These are phyloP conservation scores for Trypanosoma brucei DNA, from an alignment of 208 protist species.

Conservation along the genomic window DNA sequence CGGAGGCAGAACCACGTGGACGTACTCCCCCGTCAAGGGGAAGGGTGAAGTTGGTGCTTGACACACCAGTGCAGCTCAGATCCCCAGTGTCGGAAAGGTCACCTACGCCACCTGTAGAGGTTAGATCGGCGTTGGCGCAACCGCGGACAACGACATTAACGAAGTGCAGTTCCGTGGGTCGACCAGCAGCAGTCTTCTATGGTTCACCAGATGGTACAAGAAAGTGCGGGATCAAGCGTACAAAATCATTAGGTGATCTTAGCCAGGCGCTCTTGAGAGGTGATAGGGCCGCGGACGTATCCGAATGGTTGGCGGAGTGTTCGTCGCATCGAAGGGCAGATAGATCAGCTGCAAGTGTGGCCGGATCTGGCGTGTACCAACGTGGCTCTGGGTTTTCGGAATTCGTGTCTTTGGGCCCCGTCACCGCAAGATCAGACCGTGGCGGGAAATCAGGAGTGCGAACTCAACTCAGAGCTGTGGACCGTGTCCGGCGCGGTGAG, in stretches of 20 bases:
- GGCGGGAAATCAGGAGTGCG: constrained; percentile 1
- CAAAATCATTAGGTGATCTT: constrained; percentile 8
- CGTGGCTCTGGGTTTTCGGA: not conserved
- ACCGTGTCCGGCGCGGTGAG: constrained; percentile 8
- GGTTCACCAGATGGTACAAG: not conserved
- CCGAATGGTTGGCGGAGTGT: constrained; percentile 3
- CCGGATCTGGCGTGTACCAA: not conserved
- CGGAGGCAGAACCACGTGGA: not conserved
- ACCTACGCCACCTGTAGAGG: not conserved
- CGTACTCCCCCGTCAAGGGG: not conserved
- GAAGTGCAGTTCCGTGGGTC: not conserved
- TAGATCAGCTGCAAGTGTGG: not conserved
- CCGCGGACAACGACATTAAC: not conserved
- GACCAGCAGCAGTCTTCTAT: not conserved
- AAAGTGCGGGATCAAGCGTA: not conserved
- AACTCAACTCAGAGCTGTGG: constrained; percentile 3
- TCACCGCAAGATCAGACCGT: not conserved
- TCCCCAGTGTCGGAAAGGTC: not conserved
- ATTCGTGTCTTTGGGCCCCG: not conserved
- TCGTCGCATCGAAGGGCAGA: not conserved
- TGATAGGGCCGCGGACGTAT: not conserved
- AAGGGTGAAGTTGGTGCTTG: not conserved
- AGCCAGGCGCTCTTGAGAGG: not conserved
- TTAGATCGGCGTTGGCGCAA: not conserved
- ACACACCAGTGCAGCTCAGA: not conserved